phyloP scores from a whole-genome alignment of 352 stramenopile species.

The Globisporangium carolinianum region DNA sequence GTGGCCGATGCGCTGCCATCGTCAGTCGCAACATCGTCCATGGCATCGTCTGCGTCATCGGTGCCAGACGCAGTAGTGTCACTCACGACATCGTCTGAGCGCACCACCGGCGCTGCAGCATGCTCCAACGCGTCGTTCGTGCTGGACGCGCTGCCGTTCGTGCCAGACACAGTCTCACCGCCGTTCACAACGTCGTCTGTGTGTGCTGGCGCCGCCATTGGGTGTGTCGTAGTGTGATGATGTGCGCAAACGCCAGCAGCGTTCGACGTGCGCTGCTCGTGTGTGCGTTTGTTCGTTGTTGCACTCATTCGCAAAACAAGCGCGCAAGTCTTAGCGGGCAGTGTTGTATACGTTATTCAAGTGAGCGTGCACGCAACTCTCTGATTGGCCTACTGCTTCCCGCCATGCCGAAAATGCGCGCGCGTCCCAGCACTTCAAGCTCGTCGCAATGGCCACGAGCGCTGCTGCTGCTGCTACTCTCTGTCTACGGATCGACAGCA shows the following conservation, averaged over 20 bases:
- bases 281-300: background rate
- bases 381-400: background rate
- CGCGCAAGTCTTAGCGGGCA: background rate
- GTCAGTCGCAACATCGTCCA: background rate
- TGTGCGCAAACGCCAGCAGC: background rate
- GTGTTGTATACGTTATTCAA: background rate
- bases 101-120: no score
- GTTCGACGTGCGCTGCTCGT: background rate
- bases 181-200: no score
- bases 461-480: background rate
- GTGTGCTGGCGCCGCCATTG: no score
- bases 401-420: background rate
- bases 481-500: background rate
- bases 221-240: background rate
- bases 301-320: background rate
- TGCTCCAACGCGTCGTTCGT: background rate
- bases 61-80: no score
- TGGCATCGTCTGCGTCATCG: no score
- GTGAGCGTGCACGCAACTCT: background rate
- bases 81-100: background rate
- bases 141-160: background rate
- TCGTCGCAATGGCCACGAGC: background rate
- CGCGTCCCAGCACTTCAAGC: background rate
- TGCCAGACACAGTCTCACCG: no score
- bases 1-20: constrained; percentile 1